Conservation (phyloP, 352 stramenopile genomes). For the Pythium periplocum region DNA sequence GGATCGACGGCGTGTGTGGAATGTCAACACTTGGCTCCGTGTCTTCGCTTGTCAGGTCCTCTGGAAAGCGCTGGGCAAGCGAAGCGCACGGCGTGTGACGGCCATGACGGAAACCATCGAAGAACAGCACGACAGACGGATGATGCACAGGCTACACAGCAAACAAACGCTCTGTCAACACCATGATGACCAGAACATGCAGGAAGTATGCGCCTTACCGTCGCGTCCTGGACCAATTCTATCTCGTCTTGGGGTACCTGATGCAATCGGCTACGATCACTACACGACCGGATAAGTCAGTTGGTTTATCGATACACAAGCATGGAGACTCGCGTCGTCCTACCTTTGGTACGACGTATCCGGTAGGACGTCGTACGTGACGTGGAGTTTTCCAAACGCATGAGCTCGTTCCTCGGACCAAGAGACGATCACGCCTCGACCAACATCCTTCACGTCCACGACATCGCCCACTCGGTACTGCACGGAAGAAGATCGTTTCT, state of each 20-base stretch:
- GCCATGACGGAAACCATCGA: slow-evolving; percentile 63
- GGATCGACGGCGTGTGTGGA: slow-evolving; percentile 44
- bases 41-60: slow-evolving; percentile 23
- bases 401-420: slow-evolving; percentile 41
- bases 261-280: slow-evolving; percentile 48
- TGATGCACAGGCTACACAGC: slow-evolving; percentile 44
- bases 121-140: slow-evolving; percentile 64
- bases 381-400: slow-evolving; percentile 27
- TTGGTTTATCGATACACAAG: too few relatives aligned
- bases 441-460: slow-evolving; percentile 48
- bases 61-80: slow-evolving; percentile 55
- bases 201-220: slow-evolving; percentile 20
- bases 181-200: too few relatives aligned
- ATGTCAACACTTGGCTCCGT: neutral
- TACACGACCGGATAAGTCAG: slow-evolving; percentile 3
- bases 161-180: neutral
- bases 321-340: neutral
- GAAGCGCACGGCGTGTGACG: slow-evolving; percentile 56
- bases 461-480: slow-evolving; percentile 66
- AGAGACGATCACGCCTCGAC: slow-evolving; percentile 50
- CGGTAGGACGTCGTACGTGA: slow-evolving; percentile 69
- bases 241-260: slow-evolving; percentile 57
- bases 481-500: slow-evolving; percentile 47
- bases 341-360: slow-evolving; percentile 49
- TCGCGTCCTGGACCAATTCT: slow-evolving; percentile 26